Evolutionary conservation across 495 filamentous ascomycete genomes (phyloP), one percentile per base, ranked within the genome.

Genomic region (Trichoderma gamsii): DNA sequence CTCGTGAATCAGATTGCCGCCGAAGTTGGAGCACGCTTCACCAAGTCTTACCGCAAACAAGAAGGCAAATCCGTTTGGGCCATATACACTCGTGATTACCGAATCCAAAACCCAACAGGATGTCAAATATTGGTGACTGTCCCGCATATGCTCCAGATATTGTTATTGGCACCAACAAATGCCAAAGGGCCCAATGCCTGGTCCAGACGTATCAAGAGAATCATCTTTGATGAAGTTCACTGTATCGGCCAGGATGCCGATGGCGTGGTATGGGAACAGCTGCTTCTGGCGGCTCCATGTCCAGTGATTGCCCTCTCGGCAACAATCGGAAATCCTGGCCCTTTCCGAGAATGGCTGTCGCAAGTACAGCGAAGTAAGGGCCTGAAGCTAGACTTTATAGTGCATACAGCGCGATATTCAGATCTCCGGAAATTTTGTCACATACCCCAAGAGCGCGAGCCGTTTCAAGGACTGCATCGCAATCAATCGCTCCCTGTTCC

Each of bases 151-250:
- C 80, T 93, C 18, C 90, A 92, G 70, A 93, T 89, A 66, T 90
- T 93, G 88, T 79, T 93, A 2, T 78, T 93, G 3, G 79, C 87
- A 0, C 88, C 90, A 0, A 75, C 78, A 0, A 90, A 92, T 71
- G 89, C 89, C 25, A 84, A 82, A 27, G 41, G 51, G 2, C 66
- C 69, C 1, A 75, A 74, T 18, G 79, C 86, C 4, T 93, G 89
- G 88, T 82, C 90, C 2, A 77, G 78, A 3, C 76, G 87, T 66
- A 80, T 93, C 5, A 88, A 83, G 67, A 80, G 88, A 16, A 92
- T 93, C 71, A 93, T 93, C 44, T 92, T 92, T 67, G 91, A 94
- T 70, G 90, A 93, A 76, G 85, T 93, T n/a, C 90, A 94, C 74
- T 91, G 83, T 18, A 92, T 93, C 67, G 89, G 90, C 0, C 87